phyloP scores from a whole-genome alignment of 352 stramenopile species.

The Pythium insidiosum region DNA sequence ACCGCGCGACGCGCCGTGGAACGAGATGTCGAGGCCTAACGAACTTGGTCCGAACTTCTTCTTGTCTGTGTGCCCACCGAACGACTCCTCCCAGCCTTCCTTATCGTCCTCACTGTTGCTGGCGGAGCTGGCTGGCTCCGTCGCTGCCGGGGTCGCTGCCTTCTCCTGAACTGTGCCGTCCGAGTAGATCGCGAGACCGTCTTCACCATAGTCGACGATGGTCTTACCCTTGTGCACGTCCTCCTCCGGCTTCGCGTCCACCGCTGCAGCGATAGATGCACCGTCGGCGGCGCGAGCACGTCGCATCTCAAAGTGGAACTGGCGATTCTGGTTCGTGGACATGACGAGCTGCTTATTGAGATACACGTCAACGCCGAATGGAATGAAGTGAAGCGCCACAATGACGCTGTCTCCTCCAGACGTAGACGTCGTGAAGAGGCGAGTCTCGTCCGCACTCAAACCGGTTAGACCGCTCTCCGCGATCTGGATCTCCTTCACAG shows the following conservation, averaged over 20 bases:
- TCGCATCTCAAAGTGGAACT: conserved; percentile 71
- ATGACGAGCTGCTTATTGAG: conserved; percentile 54
- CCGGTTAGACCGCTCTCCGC: conserved; percentile 26
- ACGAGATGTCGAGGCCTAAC: conserved; percentile 95
- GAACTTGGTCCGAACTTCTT: conserved; percentile 87
- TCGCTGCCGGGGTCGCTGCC: conserved; percentile 16
- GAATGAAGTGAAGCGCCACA: conserved; percentile 34
- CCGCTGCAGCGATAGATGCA: conserved; percentile 15
- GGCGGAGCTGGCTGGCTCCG: conserved; percentile 5
- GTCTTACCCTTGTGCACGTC: conserved; percentile 88
- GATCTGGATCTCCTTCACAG: conserved; percentile 24
- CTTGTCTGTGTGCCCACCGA: conserved; percentile 88
- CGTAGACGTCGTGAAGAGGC: conserved; percentile 32
- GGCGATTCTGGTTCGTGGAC: conserved; percentile 48
- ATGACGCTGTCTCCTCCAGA: too few relatives aligned
- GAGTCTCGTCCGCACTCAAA: conserved; percentile 10
- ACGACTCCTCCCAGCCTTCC: conserved; percentile 93
- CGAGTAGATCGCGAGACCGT: conserved; percentile 95
- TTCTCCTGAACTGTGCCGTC: conserved; percentile 88
- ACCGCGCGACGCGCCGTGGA: conserved; percentile 67
- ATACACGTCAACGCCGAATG: conserved; percentile 66
- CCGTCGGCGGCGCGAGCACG: conserved; percentile 47
- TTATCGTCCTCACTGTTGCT: too few relatives aligned
- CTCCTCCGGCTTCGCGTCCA: conserved; percentile 16
- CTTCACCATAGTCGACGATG: conserved; percentile 96